Evolutionary conservation across 306 rosid species (phyloP).

Genomic region (Abrus pulchellus): DNA sequence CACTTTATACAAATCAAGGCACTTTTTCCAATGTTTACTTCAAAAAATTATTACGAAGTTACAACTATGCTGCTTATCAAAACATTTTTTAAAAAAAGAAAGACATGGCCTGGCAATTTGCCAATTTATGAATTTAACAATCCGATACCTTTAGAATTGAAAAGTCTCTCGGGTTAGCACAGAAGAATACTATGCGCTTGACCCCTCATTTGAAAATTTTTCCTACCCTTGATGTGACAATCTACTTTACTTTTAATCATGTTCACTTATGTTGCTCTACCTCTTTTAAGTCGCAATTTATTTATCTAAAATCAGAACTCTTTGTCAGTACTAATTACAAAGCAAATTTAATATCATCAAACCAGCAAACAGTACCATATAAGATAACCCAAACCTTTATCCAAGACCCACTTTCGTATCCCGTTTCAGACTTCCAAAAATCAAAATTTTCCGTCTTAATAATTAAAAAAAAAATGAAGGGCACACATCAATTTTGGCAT

Average conservation of each 20-base stretch:
- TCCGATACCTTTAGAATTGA: slow-evolving; percentile 1
- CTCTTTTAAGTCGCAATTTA: slow-evolving; percentile 2
- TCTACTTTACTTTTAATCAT: slow-evolving; percentile 22
- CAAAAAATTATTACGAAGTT: background rate
- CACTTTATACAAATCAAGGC: background rate
- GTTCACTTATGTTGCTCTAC: slow-evolving; percentile 5
- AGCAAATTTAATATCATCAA: slow-evolving; percentile 17
- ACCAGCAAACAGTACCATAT: background rate
- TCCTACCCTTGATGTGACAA: slow-evolving; percentile 27
- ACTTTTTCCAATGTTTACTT: slow-evolving; percentile 2
- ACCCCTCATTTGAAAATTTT: background rate
- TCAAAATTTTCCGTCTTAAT: background rate
- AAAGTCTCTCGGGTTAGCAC: slow-evolving; percentile 11
- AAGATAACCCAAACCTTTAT: background rate
- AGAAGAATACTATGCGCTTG: background rate
- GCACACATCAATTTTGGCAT: background rate
- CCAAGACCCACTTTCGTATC: background rate
- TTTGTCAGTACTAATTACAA: background rate
- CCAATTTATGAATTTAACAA: slow-evolving; percentile 1
- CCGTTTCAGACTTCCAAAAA: background rate
- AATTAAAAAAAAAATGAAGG: slow-evolving; percentile 19
- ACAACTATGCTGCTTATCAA: background rate
- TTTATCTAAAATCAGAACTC: background rate
- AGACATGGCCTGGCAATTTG: too few species aligned
- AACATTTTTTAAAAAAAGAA: too few species aligned